Base-by-base conservation (phyloP, 768 basidiomycete genomes). In the Sporobolomyces phaffii region DNA sequence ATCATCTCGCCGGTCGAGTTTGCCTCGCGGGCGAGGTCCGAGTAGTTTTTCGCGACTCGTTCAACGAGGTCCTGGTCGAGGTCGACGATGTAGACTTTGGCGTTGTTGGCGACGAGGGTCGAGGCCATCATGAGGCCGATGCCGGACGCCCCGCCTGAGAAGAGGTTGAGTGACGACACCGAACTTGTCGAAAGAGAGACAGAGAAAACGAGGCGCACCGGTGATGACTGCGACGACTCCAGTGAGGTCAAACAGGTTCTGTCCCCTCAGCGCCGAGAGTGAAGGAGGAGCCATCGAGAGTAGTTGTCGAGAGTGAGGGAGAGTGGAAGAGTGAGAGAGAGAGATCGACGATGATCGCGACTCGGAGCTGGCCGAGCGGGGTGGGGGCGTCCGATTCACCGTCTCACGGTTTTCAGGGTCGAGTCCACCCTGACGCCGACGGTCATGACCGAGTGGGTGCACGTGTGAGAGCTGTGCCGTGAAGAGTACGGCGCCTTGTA, bases 81-180 rank as follows among this genome's bases (percentile, higher is more conserved):
- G 0, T 81, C 82, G 33, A 82, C 79, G 47, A 82, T 81, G 59
- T 82, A 82, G 4, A 83, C 82, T 0, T 77, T 80, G 1, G 82
- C 82, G 11, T 81, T 81, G 65, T 83, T 83, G 4, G 81, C 80
- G 14, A 82, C 67, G 2, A 83, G 73, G 0, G 82, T 81, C 14
- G 79, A 79, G 62, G 77, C 78, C 26, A 83, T 81, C 82, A 83
- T 83, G 47, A 82, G 73, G 1, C 82, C 82, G n/a, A 82, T 82
- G 0, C 82, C 82, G 14, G 65, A 66, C 15, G 59, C 81, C 80
- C 62, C 36, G 36, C 57, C 64, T 64, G 48, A 2, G 15, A 1
- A 29, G 1, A 33, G 44, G n/a, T n/a, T 11, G 5, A 28, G 28
- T 11, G 20, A 6, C 38, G 34, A 10, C 68, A 80, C 65, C 0